Evolutionary conservation across 2,329 filamentous ascomycete species (phyloP).

Genomic region (Coleophoma eucalyptorum): DNA sequence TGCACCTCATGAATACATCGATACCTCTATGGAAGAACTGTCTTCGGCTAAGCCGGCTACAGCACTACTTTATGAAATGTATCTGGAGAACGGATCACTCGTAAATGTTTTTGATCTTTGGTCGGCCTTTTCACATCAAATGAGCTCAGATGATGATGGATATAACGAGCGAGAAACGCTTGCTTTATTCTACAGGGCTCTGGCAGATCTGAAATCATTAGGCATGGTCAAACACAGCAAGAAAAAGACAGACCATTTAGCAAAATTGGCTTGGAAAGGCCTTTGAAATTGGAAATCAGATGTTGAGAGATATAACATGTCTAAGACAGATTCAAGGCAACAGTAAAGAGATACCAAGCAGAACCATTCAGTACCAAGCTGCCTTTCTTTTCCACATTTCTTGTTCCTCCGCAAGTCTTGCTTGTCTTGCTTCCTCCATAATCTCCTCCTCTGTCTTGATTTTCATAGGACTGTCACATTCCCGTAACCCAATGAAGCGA

Average conservation of each 20-base stretch:
- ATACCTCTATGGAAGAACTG: constrained; percentile 41
- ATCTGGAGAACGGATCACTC: constrained; percentile 70
- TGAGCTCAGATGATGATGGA: constrained; percentile 33
- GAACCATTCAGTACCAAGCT: constrained; percentile 14
- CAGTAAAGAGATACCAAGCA: neutral
- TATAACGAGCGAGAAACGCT: constrained; percentile 53
- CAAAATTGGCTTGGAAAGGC: constrained; percentile 80
- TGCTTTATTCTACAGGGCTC: constrained; percentile 77
- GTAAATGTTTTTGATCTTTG: constrained; percentile 80
- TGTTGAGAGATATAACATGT: neutral
- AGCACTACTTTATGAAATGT: constrained; percentile 73
- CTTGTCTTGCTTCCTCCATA: constrained; percentile 39
- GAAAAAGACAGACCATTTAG: constrained; percentile 89
- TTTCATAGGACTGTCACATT: constrained; percentile 47
- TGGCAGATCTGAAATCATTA: constrained; percentile 81
- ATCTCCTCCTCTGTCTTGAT: constrained; percentile 18
- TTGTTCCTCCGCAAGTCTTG: constrained; percentile 25
- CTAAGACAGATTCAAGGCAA: neutral
- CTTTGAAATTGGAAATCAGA: constrained; percentile 36
- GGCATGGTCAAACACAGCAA: constrained; percentile 86
- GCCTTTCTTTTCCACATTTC: constrained; percentile 16
- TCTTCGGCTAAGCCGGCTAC: constrained; percentile 64
- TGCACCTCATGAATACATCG: constrained; percentile 72
- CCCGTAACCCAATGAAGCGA: constrained; percentile 68
- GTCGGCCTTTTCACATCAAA: constrained; percentile 68